Evolutionary conservation across 2,329 filamentous ascomycete genomes (phyloP).

Genomic region (Fusarium graminum): DNA sequence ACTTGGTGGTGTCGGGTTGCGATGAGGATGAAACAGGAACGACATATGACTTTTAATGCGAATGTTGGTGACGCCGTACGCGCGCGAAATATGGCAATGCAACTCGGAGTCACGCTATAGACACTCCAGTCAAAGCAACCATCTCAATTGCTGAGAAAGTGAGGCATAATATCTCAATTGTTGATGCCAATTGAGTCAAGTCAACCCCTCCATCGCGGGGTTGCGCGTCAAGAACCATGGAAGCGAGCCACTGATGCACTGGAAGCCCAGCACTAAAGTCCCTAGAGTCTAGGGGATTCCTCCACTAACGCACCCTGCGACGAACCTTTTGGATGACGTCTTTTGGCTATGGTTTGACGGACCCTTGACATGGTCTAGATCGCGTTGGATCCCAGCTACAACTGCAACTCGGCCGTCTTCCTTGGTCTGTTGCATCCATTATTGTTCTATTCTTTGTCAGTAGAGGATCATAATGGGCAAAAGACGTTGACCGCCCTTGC

Average conservation of each 20-base stretch:
- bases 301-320: constrained; percentile 33
- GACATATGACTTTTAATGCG: not conserved
- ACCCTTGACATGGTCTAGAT: constrained; percentile 37
- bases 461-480: not conserved
- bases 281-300: constrained; percentile 8
- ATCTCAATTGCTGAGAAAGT: constrained; percentile 3
- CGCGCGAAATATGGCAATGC: constrained; percentile 6
- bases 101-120: constrained; percentile 9
- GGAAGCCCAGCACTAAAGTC: constrained; percentile 8
- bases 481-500: constrained; percentile 26
- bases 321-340: constrained; percentile 35
- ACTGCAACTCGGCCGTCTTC: constrained; percentile 22
- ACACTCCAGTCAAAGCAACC: constrained; percentile 18
- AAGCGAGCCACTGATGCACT: constrained; percentile 29
- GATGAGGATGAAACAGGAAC: constrained; percentile 24
- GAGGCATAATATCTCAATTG: constrained; percentile 35
- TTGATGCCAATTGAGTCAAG: constrained; percentile 23
- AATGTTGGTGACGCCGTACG: constrained; percentile 17
- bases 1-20: constrained; percentile 28
- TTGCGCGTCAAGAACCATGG: constrained; percentile 14
- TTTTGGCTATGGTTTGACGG: constrained; percentile 8
- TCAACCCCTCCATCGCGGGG: constrained; percentile 39
- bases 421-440: constrained; percentile 25
- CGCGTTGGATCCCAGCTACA: constrained; percentile 13
- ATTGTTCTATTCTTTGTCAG: not conserved